phyloP scores from a whole-genome alignment of 352 stramenopile species.

The Thalassiosira ordinaria region DNA sequence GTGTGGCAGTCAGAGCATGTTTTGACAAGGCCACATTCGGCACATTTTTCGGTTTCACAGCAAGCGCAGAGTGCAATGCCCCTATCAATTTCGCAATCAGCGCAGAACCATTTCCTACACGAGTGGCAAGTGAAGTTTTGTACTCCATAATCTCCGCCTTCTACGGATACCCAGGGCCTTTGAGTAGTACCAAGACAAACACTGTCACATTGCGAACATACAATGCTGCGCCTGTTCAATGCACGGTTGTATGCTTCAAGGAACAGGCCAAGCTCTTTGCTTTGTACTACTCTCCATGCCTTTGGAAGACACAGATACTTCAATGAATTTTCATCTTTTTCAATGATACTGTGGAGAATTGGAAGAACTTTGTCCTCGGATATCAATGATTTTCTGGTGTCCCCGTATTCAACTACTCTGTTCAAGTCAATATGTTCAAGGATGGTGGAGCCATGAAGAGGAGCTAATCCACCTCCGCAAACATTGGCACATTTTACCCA shows the following conservation, averaged over 20 bases:
- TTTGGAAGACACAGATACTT: conserved; percentile 7
- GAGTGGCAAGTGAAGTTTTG: background rate
- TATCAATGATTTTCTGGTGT: conserved; percentile 43
- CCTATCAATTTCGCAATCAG: background rate
- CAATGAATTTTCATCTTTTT: conserved; percentile 1
- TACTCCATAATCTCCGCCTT: conserved; percentile 1
- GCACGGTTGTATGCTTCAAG: conserved; percentile 4
- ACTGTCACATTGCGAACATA: background rate
- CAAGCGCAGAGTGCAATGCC: no score
- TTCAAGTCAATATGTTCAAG: conserved; percentile 36
- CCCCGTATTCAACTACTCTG: conserved; percentile 75
- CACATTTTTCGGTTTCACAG: background rate
- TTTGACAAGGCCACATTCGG: background rate
- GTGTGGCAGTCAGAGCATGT: background rate
- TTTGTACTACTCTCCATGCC: background rate
- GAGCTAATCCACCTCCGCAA: conserved; percentile 9
- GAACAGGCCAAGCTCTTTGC: background rate
- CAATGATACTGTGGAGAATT: conserved; percentile 8
- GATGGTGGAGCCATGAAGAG: conserved; percentile 17
- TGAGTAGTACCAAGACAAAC: background rate
- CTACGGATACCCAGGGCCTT: background rate
- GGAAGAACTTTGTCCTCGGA: conserved; percentile 1
- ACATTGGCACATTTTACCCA: conserved; percentile 10
- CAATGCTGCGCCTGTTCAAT: background rate
- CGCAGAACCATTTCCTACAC: background rate